A percentile compares a stretch with the other conserved stretches of the same genome.
These are phyloP conservation scores for Anisodus acutangulus DNA, from an alignment of 257 asterid species.

Conservation along the genomic window DNA sequence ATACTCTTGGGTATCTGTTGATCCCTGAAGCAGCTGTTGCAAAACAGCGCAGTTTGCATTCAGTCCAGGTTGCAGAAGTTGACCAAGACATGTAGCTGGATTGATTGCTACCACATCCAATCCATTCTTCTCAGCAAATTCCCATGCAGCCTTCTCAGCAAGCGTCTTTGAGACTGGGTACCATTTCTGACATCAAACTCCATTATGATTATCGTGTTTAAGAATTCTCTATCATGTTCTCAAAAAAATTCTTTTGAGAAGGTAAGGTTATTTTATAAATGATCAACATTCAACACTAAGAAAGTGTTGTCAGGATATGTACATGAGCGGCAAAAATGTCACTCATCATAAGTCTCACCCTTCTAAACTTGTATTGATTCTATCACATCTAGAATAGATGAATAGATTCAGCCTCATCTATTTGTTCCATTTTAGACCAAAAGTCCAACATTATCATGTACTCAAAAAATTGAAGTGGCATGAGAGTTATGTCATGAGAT, in stretches of 20 bases:
- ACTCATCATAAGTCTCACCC: neutral
- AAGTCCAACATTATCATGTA: neutral
- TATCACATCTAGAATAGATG: too few relatives aligned
- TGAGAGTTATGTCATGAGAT: neutral
- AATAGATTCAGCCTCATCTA: too few relatives aligned
- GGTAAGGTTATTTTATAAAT: neutral
- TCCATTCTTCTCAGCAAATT: conserved; percentile 60
- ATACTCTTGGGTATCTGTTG: conserved; percentile 76
- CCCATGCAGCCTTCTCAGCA: conserved; percentile 89
- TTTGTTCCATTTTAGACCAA: too few relatives aligned
- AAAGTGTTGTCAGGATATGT: neutral
- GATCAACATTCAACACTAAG: neutral
- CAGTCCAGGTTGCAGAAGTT: conserved; percentile 69
- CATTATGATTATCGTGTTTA: neutral
- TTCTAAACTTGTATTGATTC: too few relatives aligned
- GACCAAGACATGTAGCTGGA: conserved; percentile 83
- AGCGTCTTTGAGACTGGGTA: conserved; percentile 87
- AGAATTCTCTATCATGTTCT: neutral
- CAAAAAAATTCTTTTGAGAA: neutral
- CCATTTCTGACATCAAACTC: conserved; percentile 64
- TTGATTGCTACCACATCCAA: conserved; percentile 79
- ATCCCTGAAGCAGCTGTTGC: conserved; percentile 77
- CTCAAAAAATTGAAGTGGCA: neutral
- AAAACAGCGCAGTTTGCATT: conserved; percentile 89
- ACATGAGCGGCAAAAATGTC: neutral